Percentiles rank a stretch among this genome's conserved stretches.
These are phyloP conservation scores for Fusarium liriodendri DNA, from an alignment of 2,329 filamentous ascomycete species.

Conservation along the genomic window DNA sequence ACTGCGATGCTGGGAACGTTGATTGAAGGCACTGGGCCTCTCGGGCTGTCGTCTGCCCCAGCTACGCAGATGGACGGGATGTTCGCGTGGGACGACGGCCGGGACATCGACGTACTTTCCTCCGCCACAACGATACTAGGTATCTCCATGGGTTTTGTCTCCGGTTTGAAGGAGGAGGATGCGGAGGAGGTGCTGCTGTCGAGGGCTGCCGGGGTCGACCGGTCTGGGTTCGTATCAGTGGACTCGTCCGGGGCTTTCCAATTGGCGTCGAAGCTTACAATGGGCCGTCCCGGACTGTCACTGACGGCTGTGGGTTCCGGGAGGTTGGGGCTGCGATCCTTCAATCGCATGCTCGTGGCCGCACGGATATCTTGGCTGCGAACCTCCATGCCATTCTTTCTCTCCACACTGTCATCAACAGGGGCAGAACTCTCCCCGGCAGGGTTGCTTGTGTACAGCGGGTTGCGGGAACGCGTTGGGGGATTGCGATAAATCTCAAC, in stretches of 20 bases:
- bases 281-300: conserved; percentile 88
- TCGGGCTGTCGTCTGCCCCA: conserved; percentile 38
- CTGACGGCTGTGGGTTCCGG: conserved; percentile 92
- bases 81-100: conserved; percentile 43
- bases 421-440: conserved; percentile 46
- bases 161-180: conserved; percentile 40
- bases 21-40: conserved; percentile 50
- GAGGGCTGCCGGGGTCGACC: conserved; percentile 45
- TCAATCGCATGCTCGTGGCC: conserved; percentile 89
- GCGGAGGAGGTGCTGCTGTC: conserved; percentile 24
- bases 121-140: conserved; percentile 67
- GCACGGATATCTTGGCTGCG: conserved; percentile 88
- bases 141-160: conserved; percentile 55
- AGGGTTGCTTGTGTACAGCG: conserved; percentile 79
- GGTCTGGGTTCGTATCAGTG: conserved; percentile 72
- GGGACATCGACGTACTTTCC: conserved; percentile 52
- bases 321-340: conserved; percentile 86
- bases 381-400: conserved; percentile 84
- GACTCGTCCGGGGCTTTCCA: conserved; percentile 80
- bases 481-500: conserved; percentile 88
- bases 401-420: conserved; percentile 60
- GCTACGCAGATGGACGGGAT: conserved; percentile 53
- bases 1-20: conserved; percentile 64
- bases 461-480: conserved; percentile 84
- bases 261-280: conserved; percentile 93